Evolutionary conservation across 176 grass and related monocot species (phyloP), one percentile per base, ranked within the genome.

Genomic region (Stipa capillata): DNA sequence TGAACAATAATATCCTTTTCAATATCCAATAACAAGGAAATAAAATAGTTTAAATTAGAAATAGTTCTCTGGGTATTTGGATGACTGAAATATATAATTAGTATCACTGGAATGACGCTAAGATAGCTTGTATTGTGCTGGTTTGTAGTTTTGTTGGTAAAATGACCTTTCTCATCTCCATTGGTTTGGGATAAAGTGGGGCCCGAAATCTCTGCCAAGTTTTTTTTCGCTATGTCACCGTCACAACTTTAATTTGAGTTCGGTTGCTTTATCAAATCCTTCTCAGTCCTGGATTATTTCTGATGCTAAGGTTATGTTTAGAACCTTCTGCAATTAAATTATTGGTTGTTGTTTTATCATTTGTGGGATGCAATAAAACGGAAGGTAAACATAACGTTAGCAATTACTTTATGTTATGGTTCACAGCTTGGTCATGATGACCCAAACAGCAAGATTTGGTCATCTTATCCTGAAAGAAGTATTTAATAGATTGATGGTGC

Each of bases 311-410:
- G 41, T 73, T 58, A 66, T 33, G 67, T 0, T 79, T 49, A 51
- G 32, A 84, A 88, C 31, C 37, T 74, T 68, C 61, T 74, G 41
- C n/a, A n/a, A n/a, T n/a, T n/a, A n/a, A 87, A 67, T 84, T 74
- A 25, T 66, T 51, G 41, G 23, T 44, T 9, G 40, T 69, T 59
- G 15, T 49, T 37, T 39, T 21, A 29, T 50, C 31, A 62, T 33
- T 57, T 58, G 41, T 15, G 13, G 59, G 39, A 29, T 51, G 21
- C 79, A 49, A 28, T 50, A 47, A 27, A n/a, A n/a, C n/a, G n/a
- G n/a, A n/a, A n/a, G n/a, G n/a, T n/a, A n/a, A 62, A 50, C 29
- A 36, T 25, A 71, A 12, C 18, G 40, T 20, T 56, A 33, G 11
- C 27, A 21, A 17, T 57, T 70, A 16, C 32, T 54, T 79, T 65